phyloP scores from a whole-genome alignment of 1,139 yeast species.

The Sugiyamaella pinicola region DNA sequence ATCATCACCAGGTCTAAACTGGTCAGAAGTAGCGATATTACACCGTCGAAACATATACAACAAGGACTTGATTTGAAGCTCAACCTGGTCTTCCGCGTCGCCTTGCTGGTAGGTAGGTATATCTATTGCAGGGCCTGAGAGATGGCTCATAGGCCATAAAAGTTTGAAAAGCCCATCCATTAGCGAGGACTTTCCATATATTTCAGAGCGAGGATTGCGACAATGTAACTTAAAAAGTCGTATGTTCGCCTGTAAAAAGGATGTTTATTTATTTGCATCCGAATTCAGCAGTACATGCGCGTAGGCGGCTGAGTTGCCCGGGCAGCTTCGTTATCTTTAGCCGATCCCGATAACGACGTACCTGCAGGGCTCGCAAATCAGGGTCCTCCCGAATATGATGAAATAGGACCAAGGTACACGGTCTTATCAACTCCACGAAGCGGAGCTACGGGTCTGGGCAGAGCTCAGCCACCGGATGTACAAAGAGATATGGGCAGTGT shows the following conservation, averaged over 20 bases:
- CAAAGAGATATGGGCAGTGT: background rate
- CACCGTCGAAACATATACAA: constrained; percentile 59
- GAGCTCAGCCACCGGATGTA: background rate
- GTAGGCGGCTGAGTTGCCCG: constrained; percentile 3
- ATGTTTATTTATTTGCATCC: constrained; percentile 15
- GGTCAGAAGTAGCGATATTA: constrained; percentile 49
- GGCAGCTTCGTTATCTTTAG: constrained; percentile 8
- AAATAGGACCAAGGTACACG: background rate
- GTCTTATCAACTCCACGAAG: background rate
- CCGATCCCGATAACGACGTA: constrained; percentile 5
- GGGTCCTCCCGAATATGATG: too few relatives aligned
- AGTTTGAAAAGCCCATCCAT: constrained; percentile 38
- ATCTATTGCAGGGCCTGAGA: constrained; percentile 32
- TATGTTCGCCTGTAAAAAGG: background rate
- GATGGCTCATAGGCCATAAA: constrained; percentile 35
- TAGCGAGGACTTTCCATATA: too few relatives aligned
- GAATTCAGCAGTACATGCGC: background rate
- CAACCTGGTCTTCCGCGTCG: constrained; percentile 55
- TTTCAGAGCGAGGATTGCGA: too few relatives aligned
- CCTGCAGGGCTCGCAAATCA: background rate
- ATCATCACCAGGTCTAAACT: constrained; percentile 33
- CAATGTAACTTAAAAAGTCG: too few relatives aligned
- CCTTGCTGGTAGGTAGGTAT: constrained; percentile 56
- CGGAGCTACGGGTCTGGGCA: background rate
- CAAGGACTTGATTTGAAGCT: constrained; percentile 60